Conservation (phyloP, 2,329 filamentous ascomycete species). For the Cryphonectria nitschkei region DNA sequence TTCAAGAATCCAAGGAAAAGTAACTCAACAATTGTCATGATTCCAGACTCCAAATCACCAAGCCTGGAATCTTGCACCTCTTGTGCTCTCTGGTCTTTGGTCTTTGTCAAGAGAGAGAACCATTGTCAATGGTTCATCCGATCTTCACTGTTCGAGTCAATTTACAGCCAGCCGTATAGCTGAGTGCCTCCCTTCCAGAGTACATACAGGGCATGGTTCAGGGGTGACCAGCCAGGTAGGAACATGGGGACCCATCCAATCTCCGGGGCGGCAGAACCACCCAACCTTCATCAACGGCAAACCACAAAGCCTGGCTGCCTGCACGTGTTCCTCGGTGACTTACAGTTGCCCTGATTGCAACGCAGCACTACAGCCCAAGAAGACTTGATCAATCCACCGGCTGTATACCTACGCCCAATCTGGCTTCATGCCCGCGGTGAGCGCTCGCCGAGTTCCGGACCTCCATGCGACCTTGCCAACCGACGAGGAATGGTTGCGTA, state of each 20-base stretch:
- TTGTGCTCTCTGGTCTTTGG: background rate
- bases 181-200: background rate
- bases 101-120: background rate
- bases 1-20: background rate
- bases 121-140: conserved; percentile 2
- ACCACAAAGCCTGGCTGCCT: conserved; percentile 16
- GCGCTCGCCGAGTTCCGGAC: conserved; percentile 22
- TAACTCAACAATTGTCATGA: background rate
- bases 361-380: conserved; percentile 1
- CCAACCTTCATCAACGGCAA: conserved; percentile 12
- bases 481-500: background rate
- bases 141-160: background rate
- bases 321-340: conserved; percentile 23
- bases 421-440: conserved; percentile 19
- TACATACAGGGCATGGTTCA: conserved; percentile 9
- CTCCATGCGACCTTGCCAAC: conserved; percentile 10
- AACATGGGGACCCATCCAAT: conserved; percentile 3
- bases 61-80: background rate
- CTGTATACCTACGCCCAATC: conserved; percentile 20
- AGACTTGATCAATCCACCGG: conserved; percentile 19
- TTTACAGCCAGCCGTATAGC: background rate
- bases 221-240: background rate
- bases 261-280: background rate
- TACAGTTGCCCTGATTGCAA: conserved; percentile 12
- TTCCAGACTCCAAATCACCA: background rate